phyloP scores from a whole-genome alignment of 805 yeast species.

The Lipomyces lipofer region DNA sequence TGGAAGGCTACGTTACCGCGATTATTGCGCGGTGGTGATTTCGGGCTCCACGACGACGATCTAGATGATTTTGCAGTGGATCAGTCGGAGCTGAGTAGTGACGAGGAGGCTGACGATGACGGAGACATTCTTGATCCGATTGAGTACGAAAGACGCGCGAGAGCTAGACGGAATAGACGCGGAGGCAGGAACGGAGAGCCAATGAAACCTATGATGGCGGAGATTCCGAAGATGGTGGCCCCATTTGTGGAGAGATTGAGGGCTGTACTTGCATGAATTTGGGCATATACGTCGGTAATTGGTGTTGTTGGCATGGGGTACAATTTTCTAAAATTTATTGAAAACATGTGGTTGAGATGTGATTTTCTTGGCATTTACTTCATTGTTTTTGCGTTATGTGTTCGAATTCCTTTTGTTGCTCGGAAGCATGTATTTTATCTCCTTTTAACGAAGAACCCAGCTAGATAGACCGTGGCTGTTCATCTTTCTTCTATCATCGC shows the following conservation, averaged over 20 bases:
- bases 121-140: constrained; percentile 37
- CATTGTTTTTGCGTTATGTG: background rate
- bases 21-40: constrained; percentile 47
- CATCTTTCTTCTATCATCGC: no score
- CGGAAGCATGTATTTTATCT: background rate
- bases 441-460: no score
- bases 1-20: constrained; percentile 50
- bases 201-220: constrained; percentile 19
- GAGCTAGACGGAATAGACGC: constrained; percentile 30
- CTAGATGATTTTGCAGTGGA: constrained; percentile 44
- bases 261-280: constrained; percentile 28
- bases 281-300: no score
- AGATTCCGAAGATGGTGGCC: constrained; percentile 27
- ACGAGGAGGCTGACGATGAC: constrained; percentile 39
- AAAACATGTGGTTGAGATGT: no score
- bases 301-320: no score
- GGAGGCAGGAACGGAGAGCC: constrained; percentile 30
- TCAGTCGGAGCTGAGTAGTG: constrained; percentile 38
- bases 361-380: no score
- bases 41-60: constrained; percentile 54
- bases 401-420: background rate
- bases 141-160: constrained; percentile 36
- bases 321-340: no score
- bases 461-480: no score
- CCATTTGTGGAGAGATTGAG: constrained; percentile 31